These are phyloP conservation scores for Sarcomyxa edulis DNA, from an alignment of 768 basidiomycete species.

Conservation along the genomic window DNA sequence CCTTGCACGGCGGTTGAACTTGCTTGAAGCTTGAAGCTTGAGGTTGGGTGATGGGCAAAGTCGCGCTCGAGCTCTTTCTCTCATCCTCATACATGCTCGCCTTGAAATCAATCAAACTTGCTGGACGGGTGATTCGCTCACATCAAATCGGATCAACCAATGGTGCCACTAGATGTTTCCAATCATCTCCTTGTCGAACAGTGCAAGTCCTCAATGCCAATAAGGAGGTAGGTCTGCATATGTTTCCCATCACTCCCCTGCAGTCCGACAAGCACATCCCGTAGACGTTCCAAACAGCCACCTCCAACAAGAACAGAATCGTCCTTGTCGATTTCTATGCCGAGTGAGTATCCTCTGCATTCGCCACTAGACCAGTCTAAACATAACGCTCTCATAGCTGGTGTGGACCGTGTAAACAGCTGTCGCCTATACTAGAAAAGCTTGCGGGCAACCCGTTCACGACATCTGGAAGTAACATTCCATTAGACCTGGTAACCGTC, in stretches of 20 bases:
- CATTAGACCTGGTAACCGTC: slow-evolving; percentile 70
- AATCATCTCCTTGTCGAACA: slow-evolving; percentile 31
- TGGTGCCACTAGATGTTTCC: slow-evolving; percentile 35
- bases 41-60: too few species aligned
- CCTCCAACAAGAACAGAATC: slow-evolving; percentile 39
- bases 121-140: too few species aligned
- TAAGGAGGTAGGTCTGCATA: slow-evolving; percentile 31
- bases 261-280: too few species aligned
- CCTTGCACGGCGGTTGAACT: too few species aligned
- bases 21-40: too few species aligned
- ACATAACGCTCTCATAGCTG: slow-evolving; percentile 39
- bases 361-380: background rate
- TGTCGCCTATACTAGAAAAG: slow-evolving; percentile 66
- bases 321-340: slow-evolving; percentile 80
- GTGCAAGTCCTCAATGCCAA: slow-evolving; percentile 42
- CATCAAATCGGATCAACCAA: too few species aligned
- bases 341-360: slow-evolving; percentile 41
- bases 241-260: background rate
- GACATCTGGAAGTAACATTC: slow-evolving; percentile 46
- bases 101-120: too few species aligned
- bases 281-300: slow-evolving; percentile 35
- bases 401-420: slow-evolving; percentile 71
- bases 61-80: too few species aligned
- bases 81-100: too few species aligned
- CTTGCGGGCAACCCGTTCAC: slow-evolving; percentile 39